A percentile compares a stretch with the other conserved stretches of the same genome.
Conservation (phyloP, 768 basidiomycete genomes). For the Phallus indusiatus region DNA sequence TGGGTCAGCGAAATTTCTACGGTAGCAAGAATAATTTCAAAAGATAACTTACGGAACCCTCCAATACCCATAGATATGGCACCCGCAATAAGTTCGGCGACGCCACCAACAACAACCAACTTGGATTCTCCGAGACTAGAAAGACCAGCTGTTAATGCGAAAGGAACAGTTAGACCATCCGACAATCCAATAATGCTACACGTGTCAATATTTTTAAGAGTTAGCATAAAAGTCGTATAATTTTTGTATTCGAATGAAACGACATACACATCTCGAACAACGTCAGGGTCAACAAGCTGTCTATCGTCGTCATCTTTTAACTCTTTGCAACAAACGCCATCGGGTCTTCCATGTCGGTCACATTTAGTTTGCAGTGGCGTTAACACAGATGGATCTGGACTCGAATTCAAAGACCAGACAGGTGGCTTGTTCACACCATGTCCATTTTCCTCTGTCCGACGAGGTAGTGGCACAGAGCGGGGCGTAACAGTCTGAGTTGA, state of each 20-base stretch:
- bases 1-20: not conserved
- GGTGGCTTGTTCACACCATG: slow-evolving; percentile 20
- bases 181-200: slow-evolving; percentile 80
- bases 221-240: not conserved
- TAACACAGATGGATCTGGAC: slow-evolving; percentile 25
- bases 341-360: slow-evolving; percentile 38
- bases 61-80: slow-evolving; percentile 98
- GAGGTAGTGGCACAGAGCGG: not conserved
- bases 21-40: not conserved
- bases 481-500: not conserved
- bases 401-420: slow-evolving; percentile 54
- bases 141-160: slow-evolving; percentile 82
- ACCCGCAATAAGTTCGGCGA: slow-evolving; percentile 94
- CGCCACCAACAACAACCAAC: slow-evolving; percentile 88
- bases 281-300: slow-evolving; percentile 75
- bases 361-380: slow-evolving; percentile 51
- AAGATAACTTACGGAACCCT: slow-evolving; percentile 52
- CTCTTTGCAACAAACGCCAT: slow-evolving; percentile 82
- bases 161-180: slow-evolving; percentile 86
- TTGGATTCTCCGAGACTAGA: slow-evolving; percentile 82
- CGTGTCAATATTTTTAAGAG: not conserved
- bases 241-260: slow-evolving; percentile 1
- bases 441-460: not conserved
- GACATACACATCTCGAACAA: slow-evolving; percentile 78
- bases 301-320: slow-evolving; percentile 73